A percentile compares a stretch with the other conserved stretches of the same genome.
These are phyloP conservation scores for Rhizopogon vinicolor DNA, from an alignment of 768 basidiomycete genomes.

Conservation along the genomic window DNA sequence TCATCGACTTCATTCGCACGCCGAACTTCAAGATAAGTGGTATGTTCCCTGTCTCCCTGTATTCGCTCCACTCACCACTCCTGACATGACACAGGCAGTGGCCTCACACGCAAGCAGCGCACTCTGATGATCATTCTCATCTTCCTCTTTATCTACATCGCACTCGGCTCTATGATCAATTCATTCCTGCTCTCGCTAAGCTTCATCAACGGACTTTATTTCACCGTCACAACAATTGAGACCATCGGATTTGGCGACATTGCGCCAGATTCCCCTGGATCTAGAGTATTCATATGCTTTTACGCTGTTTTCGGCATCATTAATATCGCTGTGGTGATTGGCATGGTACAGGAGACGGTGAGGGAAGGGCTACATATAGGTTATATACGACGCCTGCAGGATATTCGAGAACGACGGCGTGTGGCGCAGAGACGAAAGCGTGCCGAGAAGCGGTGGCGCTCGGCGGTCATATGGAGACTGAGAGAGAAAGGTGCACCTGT, in stretches of 20 bases:
- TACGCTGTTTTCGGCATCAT: constrained; percentile 60
- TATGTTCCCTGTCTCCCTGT: constrained; percentile 19
- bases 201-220: constrained; percentile 77
- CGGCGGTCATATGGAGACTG: constrained; percentile 63
- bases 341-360: constrained; percentile 63
- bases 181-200: constrained; percentile 44
- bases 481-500: constrained; percentile 40
- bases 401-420: constrained; percentile 41
- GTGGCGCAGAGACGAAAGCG: constrained; percentile 37
- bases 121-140: constrained; percentile 79
- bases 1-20: constrained; percentile 55
- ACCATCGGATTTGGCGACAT: constrained; percentile 80
- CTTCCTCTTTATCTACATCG: constrained; percentile 66
- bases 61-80: neutral
- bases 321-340: constrained; percentile 59
- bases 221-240: constrained; percentile 69
- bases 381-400: constrained; percentile 50
- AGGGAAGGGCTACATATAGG: constrained; percentile 69
- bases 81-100: constrained; percentile 50
- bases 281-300: constrained; percentile 55
- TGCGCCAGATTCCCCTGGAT: constrained; percentile 41
- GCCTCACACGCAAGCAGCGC: constrained; percentile 76
- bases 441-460: constrained; percentile 51
- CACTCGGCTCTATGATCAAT: constrained; percentile 62
- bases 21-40: constrained; percentile 63